Evolutionary conservation across 1,284 basidiomycete genomes (phyloP), one percentile per base, ranked within the genome.

Genomic region (Irpex sp.): DNA sequence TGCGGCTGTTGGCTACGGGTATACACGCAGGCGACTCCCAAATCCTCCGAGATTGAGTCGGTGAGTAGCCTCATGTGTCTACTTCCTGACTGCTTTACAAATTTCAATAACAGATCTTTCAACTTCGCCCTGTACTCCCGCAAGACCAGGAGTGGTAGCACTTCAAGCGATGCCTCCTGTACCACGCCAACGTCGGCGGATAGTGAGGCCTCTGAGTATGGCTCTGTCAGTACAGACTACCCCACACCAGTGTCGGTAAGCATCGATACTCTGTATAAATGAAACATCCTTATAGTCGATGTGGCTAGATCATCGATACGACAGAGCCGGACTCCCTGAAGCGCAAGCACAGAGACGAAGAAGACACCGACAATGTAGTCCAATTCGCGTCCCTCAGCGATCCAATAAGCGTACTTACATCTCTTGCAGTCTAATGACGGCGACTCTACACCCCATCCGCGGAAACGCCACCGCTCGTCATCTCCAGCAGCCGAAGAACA

Each of bases 1-100:
- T 21, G 71, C 72, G 19, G 72, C 72, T 21, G 70, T 73, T 31
- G 73, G 72, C 36, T 73, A 73, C 64, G 66, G 67, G 55, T 67
- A 71, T 60, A 67, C 72, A 38, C 66, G 64, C 56, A 60, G 67
- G 57, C 64, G 63, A 21, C 65, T 67, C 48, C 64, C 64, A 52
- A 65, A 64, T 37, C 60, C 49, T 56, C 57, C 61, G 11, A 61
- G 59, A 49, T 63, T 26, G 31, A 57, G 38, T 57, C 51, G 70
- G 69, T 69, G 58, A 62, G 71, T 61, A 26, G n/a, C 26, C 7
- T 37, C n/a, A 48, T 58, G 13, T 37, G 37, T 40, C 38, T 19
- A n/a, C n/a, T 17, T 38, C 17, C 26, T 26, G 26, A 26, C 26
- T 26, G 26, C 26, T 26, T 26, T 26, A 26, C 26, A 26, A 26